Conservation (phyloP, 768 basidiomycete genomes). For the Pleurotus ostreatus region DNA sequence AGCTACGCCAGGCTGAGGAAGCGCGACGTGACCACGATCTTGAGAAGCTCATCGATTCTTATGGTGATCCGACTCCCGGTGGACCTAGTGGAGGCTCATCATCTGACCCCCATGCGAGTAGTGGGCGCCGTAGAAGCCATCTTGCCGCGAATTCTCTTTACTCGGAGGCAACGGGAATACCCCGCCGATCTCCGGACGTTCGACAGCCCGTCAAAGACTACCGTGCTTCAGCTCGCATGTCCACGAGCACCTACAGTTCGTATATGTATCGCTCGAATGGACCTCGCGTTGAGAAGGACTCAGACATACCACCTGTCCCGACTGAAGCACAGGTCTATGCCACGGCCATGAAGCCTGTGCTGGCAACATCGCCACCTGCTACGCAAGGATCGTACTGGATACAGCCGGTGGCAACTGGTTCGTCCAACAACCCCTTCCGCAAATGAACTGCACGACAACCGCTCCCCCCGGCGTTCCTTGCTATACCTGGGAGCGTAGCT, state of each 20-base stretch:
- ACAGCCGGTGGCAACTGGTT: constrained; percentile 36
- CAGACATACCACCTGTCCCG: constrained; percentile 21
- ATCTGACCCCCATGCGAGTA: constrained; percentile 33
- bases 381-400: constrained; percentile 38
- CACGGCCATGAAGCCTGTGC: constrained; percentile 36
- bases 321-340: constrained; percentile 65
- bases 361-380: constrained; percentile 20
- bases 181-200: constrained; percentile 61
- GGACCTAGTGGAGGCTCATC: constrained; percentile 37
- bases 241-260: constrained; percentile 39
- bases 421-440: constrained; percentile 53
- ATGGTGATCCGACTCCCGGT: constrained; percentile 39
- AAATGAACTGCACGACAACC: constrained; percentile 23
- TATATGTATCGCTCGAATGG: constrained; percentile 15
- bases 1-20: constrained; percentile 46
- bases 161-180: constrained; percentile 64
- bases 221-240: constrained; percentile 39
- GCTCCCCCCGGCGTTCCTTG: neutral
- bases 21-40: constrained; percentile 43
- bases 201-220: constrained; percentile 59
- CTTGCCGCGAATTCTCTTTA: constrained; percentile 56
- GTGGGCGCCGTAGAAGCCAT: constrained; percentile 17
- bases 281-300: neutral
- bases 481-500: neutral
- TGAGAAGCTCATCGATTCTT: constrained; percentile 50